Base-by-base conservation (phyloP, 1,284 basidiomycete species). In the Naganishia liquefaciens region DNA sequence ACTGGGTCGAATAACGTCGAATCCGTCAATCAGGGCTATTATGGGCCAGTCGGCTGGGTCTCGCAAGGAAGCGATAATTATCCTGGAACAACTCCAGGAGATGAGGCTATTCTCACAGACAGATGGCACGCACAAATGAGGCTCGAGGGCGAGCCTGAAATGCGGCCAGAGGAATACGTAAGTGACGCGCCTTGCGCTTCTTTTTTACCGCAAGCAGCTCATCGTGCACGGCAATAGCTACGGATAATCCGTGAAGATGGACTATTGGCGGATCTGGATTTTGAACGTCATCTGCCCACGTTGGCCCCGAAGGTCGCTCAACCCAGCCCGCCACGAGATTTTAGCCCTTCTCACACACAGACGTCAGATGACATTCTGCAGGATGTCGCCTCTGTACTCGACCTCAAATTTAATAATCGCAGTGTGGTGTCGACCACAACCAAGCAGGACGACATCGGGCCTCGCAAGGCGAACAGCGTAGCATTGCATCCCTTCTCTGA, bases 91-190 rank as follows among this genome's bases (percentile, higher is more conserved):
- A 57, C 54, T 3, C 40, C 54, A 25, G 27, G 15, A 21, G 30
- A 57, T 51, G 63, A 33, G 42, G 54, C 17, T 50, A 46, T 28
- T 9, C 19, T 11, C 43, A 51, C 46, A 7, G 44, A 55, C 51
- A 43, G 5, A 40, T 54, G 13, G 42, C 30, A 5, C 25, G 44
- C 23, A 25, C 27, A 17, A 43, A 42, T 40, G 30, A 54, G 15
- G 25, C 15, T 21, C 11, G 63, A 39, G 17, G 21, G 27, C 19
- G 39, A 64, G 27, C 27, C 42, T 46, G 28, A 39, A 30, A 61
- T 65, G 51, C 58, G 44, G 19, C 28, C 57, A n/a, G 42, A 44
- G 11, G 64, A 65, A 39, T 65, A 61, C 33, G 64, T 65, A 52
- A 54, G 64, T 61, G n/a, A 7, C 28, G 6, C 21, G 21, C 15